Base-by-base conservation (phyloP, 805 yeast genomes). In the Jamesozyma piceae region DNA sequence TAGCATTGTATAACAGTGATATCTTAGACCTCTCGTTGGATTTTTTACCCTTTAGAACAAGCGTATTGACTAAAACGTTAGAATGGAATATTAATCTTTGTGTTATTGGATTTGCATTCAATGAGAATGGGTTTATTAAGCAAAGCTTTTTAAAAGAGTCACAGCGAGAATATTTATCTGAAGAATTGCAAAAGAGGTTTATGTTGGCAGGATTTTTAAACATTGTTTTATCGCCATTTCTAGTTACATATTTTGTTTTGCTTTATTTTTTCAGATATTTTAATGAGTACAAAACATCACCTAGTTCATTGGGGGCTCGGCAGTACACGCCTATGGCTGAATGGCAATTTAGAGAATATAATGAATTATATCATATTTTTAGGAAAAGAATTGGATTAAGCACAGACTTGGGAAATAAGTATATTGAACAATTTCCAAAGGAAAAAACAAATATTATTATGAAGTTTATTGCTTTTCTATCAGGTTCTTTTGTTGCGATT, bases 81-180 rank as follows among this genome's bases (percentile, higher is more conserved):
- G 98, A 92, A 55, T 92, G 97, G 97, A 90, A 90, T 59, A 68
- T 92, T 43, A 85, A 85, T 52, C 67, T 92, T 19, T 90, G 97
- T 57, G 75, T 92, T 13, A 74, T 85, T 57, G 95, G 92, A 45
- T 89, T 77, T 60, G 80, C 83, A 0, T 92, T 92, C 65, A 85
- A 83, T 55, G 76, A 76, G 26, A 74, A 79, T 30, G 97, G 97
- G 0, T 95, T 86, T 53, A 66, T 92, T 14, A 77, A 88, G 43
- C 78, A 78, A 11, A 65, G 70, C 15, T 77, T 90, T 38, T 64
- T 90, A 49, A 82, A 80, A 52, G 87, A 81, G 43, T 71, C 77
- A 28, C 82, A 82, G 45, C 68, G 95, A 40, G 74, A 75, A 37
- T 72, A 74, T 33, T 60, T 90, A 17, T 71, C 87, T 0, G 75